These are phyloP conservation scores for Eimeria brunetti DNA, from an alignment of 169 alveolate genomes.

Conservation along the genomic window DNA sequence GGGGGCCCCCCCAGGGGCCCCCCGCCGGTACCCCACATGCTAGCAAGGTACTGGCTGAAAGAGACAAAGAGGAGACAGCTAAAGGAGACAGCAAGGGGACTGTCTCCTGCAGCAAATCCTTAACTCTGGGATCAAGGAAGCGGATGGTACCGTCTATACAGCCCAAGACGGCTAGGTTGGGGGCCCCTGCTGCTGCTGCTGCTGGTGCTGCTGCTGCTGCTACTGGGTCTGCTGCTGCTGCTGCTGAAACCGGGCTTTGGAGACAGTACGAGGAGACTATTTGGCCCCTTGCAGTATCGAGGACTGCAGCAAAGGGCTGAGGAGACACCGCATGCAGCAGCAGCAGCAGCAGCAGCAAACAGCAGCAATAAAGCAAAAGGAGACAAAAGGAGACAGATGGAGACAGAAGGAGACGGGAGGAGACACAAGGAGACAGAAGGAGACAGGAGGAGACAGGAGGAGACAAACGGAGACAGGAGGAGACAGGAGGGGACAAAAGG, in stretches of 20 bases:
- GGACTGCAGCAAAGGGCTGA: neutral
- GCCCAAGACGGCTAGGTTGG: neutral
- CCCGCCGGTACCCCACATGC: neutral
- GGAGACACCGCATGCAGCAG: neutral
- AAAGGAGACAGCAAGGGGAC: neutral
- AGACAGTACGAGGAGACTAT: neutral
- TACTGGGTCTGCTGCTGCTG: neutral
- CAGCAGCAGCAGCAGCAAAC: constrained; percentile 24
- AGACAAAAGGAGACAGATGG: neutral
- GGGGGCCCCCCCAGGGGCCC: neutral
- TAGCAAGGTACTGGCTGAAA: neutral
- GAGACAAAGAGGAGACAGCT: neutral
- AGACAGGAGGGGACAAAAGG: neutral
- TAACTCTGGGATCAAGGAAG: neutral
- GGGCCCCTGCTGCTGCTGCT: constrained; percentile 12
- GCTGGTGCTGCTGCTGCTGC: constrained; percentile 26
- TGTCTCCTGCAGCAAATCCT: neutral
- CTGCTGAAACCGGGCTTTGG: neutral
- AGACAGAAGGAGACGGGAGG: neutral
- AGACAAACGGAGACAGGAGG: neutral
- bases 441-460: neutral
- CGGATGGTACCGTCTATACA: constrained; percentile 21
- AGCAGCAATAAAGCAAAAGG: neutral
- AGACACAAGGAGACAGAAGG: neutral
- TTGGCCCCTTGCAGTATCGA: neutral